Evolutionary conservation across 139 green algal genomes (phyloP).

Genomic region (Auxenochlorella pyrenoidosa): DNA sequence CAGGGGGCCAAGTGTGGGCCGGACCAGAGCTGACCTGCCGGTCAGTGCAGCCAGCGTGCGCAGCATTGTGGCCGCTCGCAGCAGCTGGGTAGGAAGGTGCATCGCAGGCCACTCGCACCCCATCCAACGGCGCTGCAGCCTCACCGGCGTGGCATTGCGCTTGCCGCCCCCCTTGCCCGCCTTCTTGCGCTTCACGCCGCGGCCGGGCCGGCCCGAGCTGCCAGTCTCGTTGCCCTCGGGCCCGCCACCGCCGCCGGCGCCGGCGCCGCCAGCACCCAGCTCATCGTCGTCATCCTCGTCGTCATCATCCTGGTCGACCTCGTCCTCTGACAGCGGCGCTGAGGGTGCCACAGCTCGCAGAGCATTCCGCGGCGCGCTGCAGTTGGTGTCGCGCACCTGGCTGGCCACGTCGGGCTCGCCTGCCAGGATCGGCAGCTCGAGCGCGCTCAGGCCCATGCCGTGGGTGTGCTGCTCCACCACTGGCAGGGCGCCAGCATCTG

Average conservation of each 20-base stretch:
- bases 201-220: constrained; percentile 37
- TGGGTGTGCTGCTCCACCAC: constrained; percentile 18
- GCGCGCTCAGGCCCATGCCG: neutral
- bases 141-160: constrained; percentile 13
- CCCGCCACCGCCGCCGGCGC: neutral
- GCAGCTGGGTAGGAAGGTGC: neutral
- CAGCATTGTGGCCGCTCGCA: neutral
- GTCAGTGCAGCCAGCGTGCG: neutral
- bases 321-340: constrained; percentile 36
- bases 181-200: constrained; percentile 27
- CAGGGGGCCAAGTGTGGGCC: too few relatives aligned
- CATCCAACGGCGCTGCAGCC: neutral
- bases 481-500: constrained; percentile 23
- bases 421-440: constrained; percentile 11
- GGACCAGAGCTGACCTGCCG: too few relatives aligned
- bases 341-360: neutral
- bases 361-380: neutral
- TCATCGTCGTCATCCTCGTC: constrained; percentile 43
- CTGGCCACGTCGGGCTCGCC: constrained; percentile 30
- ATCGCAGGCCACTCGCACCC: neutral
- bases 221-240: constrained; percentile 35
- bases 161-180: constrained; percentile 17
- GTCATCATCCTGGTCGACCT: constrained; percentile 40
- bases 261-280: constrained; percentile 16
- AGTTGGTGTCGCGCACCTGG: constrained; percentile 33